These are phyloP conservation scores for Spinacia oleracea DNA, from an alignment of 179 eudicot species.

Conservation along the genomic window DNA sequence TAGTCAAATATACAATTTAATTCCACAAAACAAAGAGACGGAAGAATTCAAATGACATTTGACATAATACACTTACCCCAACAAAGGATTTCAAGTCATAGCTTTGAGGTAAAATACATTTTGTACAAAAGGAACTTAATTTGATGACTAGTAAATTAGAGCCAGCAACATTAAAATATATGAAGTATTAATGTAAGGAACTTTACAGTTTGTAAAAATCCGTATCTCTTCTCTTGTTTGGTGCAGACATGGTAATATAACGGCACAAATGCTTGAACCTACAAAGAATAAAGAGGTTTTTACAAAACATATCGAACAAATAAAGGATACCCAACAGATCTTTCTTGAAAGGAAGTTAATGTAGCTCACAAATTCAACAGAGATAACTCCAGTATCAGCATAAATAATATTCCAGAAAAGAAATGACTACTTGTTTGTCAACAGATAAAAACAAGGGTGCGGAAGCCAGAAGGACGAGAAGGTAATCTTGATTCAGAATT, in stretches of 20 bases:
- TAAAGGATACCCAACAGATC: not conserved
- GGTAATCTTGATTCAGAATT: too few species aligned
- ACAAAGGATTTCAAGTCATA: not conserved
- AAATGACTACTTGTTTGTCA: too few species aligned
- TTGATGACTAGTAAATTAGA: not conserved
- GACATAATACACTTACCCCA: too few species aligned
- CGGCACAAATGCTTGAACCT: not conserved
- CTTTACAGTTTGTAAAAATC: conserved; percentile 94
- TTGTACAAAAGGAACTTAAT: too few species aligned
- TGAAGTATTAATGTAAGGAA: not conserved
- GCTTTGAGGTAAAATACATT: not conserved
- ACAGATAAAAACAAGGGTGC: too few species aligned
- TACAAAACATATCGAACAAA: not conserved
- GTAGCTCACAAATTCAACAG: too few species aligned
- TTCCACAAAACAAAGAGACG: too few species aligned
- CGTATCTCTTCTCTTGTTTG: conserved; percentile 92
- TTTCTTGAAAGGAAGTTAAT: not conserved
- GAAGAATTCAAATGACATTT: too few species aligned
- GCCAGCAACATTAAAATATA: not conserved
- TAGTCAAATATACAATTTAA: too few species aligned
- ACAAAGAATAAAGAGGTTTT: not conserved
- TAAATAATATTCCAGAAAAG: too few species aligned
- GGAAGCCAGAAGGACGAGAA: too few species aligned
- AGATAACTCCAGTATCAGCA: too few species aligned
- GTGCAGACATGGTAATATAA: conserved; percentile 58